phyloP scores from a whole-genome alignment of 2,329 filamentous ascomycete genomes.

The Aspergillus pseudoterreus region DNA sequence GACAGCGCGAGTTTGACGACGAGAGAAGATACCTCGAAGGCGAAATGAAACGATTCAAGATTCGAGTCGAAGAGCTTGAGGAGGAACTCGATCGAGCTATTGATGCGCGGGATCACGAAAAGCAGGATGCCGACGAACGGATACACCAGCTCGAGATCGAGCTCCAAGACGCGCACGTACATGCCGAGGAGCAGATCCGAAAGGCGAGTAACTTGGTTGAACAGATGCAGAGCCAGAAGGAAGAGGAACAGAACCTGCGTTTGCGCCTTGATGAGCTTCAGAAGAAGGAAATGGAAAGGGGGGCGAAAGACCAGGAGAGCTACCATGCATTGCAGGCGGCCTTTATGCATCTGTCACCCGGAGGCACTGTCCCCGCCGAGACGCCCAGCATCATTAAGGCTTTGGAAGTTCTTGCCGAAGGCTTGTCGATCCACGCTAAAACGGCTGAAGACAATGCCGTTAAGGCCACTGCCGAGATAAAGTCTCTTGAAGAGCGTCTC shows the following conservation, averaged over 20 bases:
- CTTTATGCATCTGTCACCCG: constrained; percentile 56
- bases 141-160: constrained; percentile 68
- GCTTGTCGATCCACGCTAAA: constrained; percentile 58
- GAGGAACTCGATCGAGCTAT: constrained; percentile 85
- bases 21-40: constrained; percentile 80
- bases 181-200: constrained; percentile 43
- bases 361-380: constrained; percentile 53
- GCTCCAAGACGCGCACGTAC: constrained; percentile 57
- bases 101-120: constrained; percentile 79
- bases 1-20: constrained; percentile 81
- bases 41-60: constrained; percentile 72
- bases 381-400: constrained; percentile 57
- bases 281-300: constrained; percentile 49
- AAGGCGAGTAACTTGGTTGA: constrained; percentile 48
- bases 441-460: constrained; percentile 58
- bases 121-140: constrained; percentile 64
- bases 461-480: constrained; percentile 61
- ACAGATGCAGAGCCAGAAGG: constrained; percentile 54
- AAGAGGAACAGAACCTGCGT: constrained; percentile 42
- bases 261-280: constrained; percentile 46
- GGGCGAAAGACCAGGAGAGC: constrained; percentile 53
- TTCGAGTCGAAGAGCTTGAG: constrained; percentile 80
- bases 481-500: constrained; percentile 54
- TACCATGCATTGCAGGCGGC: constrained; percentile 56
- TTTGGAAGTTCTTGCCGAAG: constrained; percentile 56